Conservation (phyloP, 176 grass and related monocot species). For the Coix lacrymajobi region DNA sequence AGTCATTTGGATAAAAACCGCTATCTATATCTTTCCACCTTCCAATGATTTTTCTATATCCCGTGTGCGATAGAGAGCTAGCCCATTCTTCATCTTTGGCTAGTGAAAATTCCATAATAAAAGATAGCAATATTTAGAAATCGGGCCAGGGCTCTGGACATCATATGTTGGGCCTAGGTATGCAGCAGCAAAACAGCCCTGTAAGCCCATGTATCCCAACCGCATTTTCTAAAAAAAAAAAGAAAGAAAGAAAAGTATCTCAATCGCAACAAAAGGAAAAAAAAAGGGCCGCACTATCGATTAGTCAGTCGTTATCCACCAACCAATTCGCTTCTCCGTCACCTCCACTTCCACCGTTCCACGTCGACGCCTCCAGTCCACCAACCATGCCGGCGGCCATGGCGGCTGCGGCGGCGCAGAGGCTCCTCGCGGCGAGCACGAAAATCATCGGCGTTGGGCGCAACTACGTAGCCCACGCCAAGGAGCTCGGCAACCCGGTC, state of each 20-base stretch:
- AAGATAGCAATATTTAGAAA: too few relatives aligned
- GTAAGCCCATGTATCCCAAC: neutral
- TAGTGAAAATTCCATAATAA: too few relatives aligned
- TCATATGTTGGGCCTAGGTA: neutral
- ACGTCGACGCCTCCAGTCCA: neutral
- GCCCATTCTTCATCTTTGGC: too few relatives aligned
- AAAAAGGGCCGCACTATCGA: neutral
- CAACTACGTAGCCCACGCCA: conserved; percentile 77
- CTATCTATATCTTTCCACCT: too few relatives aligned
- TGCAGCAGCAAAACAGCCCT: neutral
- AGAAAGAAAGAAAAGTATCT: neutral
- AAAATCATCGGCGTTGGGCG: conserved; percentile 87
- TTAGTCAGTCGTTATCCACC: neutral
- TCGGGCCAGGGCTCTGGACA: too few relatives aligned
- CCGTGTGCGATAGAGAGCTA: too few relatives aligned
- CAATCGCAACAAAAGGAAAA: neutral
- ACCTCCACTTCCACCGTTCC: neutral
- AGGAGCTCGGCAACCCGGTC: conserved; percentile 87
- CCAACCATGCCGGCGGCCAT: neutral
- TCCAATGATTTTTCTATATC: too few relatives aligned
- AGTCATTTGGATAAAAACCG: too few relatives aligned
- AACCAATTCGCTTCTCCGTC: neutral
- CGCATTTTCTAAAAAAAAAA: neutral
- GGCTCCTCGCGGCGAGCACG: conserved; percentile 63
- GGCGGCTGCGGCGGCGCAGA: conserved; percentile 49